A percentile compares a stretch with the other conserved stretches of the same genome.
Conservation (phyloP, 306 rosid genomes). For the Cucurbita maxima region DNA sequence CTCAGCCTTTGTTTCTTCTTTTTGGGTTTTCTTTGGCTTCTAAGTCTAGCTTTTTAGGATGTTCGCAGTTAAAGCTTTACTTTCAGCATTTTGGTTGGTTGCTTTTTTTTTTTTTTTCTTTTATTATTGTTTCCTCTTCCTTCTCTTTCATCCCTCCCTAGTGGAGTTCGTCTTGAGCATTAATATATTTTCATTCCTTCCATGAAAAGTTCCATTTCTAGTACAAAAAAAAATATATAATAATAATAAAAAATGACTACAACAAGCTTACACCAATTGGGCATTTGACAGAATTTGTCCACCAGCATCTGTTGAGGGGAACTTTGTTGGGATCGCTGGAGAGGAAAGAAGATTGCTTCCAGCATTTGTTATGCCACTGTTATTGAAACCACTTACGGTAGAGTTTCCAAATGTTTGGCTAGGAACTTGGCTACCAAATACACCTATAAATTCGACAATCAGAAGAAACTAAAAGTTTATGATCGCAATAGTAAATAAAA, state of each 20-base stretch:
- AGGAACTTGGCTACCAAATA: conserved; percentile 21
- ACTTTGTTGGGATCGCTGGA: conserved; percentile 3
- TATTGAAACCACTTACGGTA: conserved; percentile 16
- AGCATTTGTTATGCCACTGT: conserved; percentile 19
- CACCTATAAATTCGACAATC: conserved; percentile 3
- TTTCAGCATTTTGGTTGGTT: no score
- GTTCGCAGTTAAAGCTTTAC: no score
- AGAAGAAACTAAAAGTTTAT: not conserved
- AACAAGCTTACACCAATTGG: conserved; percentile 36
- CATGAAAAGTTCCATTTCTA: no score
- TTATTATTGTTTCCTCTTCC: not conserved
- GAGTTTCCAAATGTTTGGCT: conserved; percentile 21
- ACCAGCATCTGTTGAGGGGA: conserved; percentile 14
- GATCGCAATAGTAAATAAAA: not conserved
- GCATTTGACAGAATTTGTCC: conserved; percentile 24
- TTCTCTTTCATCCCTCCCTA: no score
- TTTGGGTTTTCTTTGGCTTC: no score
- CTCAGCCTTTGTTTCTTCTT: no score
- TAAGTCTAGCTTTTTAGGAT: no score
- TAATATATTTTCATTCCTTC: no score
- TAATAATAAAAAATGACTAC: conserved; percentile 1
- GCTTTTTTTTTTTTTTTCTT: no score
- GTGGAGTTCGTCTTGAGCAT: not conserved
- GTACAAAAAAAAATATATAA: no score
- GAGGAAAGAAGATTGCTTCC: conserved; percentile 21